Evolutionary conservation across 306 rosid species (phyloP), one percentile per base, ranked within the genome.

Genomic region (Cucumis hystrix): DNA sequence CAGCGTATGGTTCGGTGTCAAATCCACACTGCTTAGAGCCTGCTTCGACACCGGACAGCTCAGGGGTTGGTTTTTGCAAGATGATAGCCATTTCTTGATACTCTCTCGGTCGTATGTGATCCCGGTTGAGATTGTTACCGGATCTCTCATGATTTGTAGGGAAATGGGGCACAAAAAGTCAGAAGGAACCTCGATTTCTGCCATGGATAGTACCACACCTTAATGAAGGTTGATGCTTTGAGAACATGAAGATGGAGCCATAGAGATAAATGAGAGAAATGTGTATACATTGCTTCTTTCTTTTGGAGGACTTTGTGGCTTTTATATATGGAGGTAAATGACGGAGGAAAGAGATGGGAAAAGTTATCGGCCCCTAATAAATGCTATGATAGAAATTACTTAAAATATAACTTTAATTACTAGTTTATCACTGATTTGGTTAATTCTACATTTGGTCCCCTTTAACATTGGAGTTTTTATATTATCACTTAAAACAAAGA

Each of bases 101-200:
- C 76, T 87, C 13, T 86, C 89, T 58, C 97, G 83, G 7, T 93
- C 97, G 70, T 93, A 93, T 0, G 96, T 88, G 70, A 93, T 91
- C 73, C 98, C 98, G 3, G 97, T 88, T 8, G 82, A 79, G 60
- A 93, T 75, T 3, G 89, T 91, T 33, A 93, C 92, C 21, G 98
- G 98, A 47, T 93, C 98, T 79, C 87, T 86, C 93, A 93, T 89
- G 6, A 93, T 83, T 52, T 89, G 88, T 15, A 93, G 75, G 28
- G 98, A 93, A 57, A 93, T 91, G 17, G 98, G 97, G 80, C 98
- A 93, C 3, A 91, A 88, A 18, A 93, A 91, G 81, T 89, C 88
- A 0, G 81, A 55, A 43, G 98, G 97, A 58, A 91, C 65, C 0
- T 89, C 90, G 28, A 88, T 39, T 74, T 81, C 97, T 88, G 69